These are phyloP conservation scores for Spergularia azorica DNA, from an alignment of 179 eudicot species.

Conservation along the genomic window DNA sequence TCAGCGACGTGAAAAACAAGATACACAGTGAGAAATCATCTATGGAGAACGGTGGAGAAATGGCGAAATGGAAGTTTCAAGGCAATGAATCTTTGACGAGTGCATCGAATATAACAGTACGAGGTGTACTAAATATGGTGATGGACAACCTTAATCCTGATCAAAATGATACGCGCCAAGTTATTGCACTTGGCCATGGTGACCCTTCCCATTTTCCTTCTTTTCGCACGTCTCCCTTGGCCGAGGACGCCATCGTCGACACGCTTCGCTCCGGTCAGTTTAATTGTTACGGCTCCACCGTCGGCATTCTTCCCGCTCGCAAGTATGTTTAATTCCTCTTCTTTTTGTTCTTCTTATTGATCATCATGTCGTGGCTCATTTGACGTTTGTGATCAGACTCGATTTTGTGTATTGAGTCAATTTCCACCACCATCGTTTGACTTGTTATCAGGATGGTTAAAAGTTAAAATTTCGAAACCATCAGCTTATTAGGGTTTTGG, in stretches of 20 bases:
- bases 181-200: constrained; percentile 34
- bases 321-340: too few species aligned
- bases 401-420: too few species aligned
- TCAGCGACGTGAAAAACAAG: too few species aligned
- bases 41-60: constrained; percentile 6
- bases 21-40: too few species aligned
- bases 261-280: constrained; percentile 28
- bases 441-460: too few species aligned
- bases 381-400: too few species aligned
- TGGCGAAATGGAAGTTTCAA: constrained; percentile 30
- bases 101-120: constrained; percentile 24
- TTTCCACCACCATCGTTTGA: too few species aligned
- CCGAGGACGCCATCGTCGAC: constrained; percentile 32
- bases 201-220: constrained; percentile 43
- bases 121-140: constrained; percentile 25
- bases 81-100: constrained; percentile 11
- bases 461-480: too few species aligned
- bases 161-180: constrained; percentile 17
- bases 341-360: too few species aligned
- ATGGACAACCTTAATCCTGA: constrained; percentile 15
- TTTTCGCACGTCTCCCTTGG: constrained; percentile 26
- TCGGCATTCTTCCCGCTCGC: constrained; percentile 34
- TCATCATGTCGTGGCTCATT: too few species aligned
- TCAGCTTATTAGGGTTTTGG: too few species aligned
- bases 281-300: constrained; percentile 30